Evolutionary conservation across 768 basidiomycete genomes (phyloP).

Genomic region (Coprinopsis marcescibilis): DNA sequence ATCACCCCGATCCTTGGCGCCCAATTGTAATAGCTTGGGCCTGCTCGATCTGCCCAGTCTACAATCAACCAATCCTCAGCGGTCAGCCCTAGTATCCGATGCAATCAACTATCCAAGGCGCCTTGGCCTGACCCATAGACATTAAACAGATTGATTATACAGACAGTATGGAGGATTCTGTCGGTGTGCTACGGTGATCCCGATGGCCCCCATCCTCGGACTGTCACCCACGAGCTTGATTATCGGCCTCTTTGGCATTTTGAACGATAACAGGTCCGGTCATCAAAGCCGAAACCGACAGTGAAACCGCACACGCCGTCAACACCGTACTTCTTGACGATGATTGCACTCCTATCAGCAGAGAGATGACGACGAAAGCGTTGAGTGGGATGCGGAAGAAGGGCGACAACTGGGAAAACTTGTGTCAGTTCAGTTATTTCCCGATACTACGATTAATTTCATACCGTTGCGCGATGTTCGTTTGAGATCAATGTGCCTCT

Average conservation of each 20-base stretch:
- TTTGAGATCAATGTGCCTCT: constrained; percentile 61
- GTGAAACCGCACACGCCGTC: constrained; percentile 48
- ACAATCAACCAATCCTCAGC: no score
- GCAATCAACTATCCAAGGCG: no score
- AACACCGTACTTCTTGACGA: constrained; percentile 58
- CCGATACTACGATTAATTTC: constrained; percentile 14
- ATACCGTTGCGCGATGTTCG: constrained; percentile 69
- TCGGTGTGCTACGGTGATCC: no score
- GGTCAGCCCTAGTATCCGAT: no score
- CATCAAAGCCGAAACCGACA: constrained; percentile 54
- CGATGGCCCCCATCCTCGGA: no score
- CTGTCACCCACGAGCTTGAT: no score
- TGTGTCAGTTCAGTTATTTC: not conserved
- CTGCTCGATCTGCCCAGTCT: no score
- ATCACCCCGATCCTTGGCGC: no score
- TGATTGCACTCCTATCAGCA: constrained; percentile 65
- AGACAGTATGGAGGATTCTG: no score
- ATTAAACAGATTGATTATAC: no score
- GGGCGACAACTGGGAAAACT: constrained; percentile 46
- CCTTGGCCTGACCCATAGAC: no score
- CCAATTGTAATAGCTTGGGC: no score
- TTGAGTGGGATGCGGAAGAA: constrained; percentile 74
- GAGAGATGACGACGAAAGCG: constrained; percentile 63
- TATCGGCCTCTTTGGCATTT: not conserved
- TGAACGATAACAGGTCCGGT: constrained; percentile 41